Base-by-base conservation (phyloP, 2,329 filamentous ascomycete species). In the Gyromitra esculenta region DNA sequence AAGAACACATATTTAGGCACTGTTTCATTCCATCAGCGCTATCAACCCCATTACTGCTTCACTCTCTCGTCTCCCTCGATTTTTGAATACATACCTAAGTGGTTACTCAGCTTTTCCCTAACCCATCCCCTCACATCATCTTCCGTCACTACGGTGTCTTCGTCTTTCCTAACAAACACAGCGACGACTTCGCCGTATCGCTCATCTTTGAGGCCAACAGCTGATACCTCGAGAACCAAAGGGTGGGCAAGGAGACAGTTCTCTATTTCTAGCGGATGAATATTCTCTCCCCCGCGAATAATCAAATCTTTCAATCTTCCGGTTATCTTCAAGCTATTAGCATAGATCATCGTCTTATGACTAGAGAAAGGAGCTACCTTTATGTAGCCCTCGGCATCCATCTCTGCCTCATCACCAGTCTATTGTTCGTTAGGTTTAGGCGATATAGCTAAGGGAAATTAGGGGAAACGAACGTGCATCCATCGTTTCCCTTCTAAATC, bases 241-340 rank as follows among this genome's bases (percentile, higher is more conserved):
- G 89, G 87, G 82, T 95, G 90, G 52, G 88, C 88, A 77, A 97
- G 89, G 5, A 98, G 87, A 79, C 90, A 95, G 82, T 96, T 94
- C 83, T 99, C 96, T 1, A 98, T 87, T 83, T 98, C 96, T 5
- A 97, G 86, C 0, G 96, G 96, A 83, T 97, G 93, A n/a, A 81
- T 81, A 82, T 99, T 99, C 83, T 98, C 96, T 31, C 96, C 96
- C 37, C 92, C 95, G 35, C 93, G 89, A 82, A 98, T 98, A 81
- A 99, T 97, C 70, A 98, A 84, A 82, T 99, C 96, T 84, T 98
- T 98, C 82, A 97, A 95, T 15, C 94, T 87, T 1, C 94, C 93
- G 0, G 94, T 97, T 81, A 98, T 97, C 80, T 89, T 39, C 18
- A 73, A 35, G 37, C 39, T n/a, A 9, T 54, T 5, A 67, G 45